Conservation (phyloP, 129 eudicot species). For the Flaveria ramosissima region DNA sequence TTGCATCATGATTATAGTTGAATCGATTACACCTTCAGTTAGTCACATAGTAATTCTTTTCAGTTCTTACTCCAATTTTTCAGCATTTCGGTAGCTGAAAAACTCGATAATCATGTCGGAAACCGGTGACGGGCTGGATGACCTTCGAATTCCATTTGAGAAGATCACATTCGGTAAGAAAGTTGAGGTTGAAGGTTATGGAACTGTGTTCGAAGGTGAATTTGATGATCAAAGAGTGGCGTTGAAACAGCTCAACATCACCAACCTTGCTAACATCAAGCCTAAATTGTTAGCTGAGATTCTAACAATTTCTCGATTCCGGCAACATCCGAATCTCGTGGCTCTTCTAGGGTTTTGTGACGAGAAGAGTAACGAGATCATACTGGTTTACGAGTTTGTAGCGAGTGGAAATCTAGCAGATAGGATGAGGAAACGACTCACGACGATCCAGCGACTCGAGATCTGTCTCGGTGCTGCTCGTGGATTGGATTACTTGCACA, state of each 20-base stretch:
- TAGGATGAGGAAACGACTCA: slow-evolving; percentile 35
- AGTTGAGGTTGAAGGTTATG: slow-evolving; percentile 32
- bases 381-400: slow-evolving; percentile 37
- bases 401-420: slow-evolving; percentile 33
- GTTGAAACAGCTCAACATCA: slow-evolving; percentile 36
- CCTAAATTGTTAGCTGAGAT: slow-evolving; percentile 32
- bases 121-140: slow-evolving; percentile 15
- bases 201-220: slow-evolving; percentile 38
- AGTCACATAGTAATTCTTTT: too few species aligned
- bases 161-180: slow-evolving; percentile 35
- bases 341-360: slow-evolving; percentile 39
- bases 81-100: too few species aligned
- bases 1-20: too few species aligned
- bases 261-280: slow-evolving; percentile 33
- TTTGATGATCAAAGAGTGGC: slow-evolving; percentile 27
- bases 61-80: too few species aligned
- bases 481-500: slow-evolving; percentile 35
- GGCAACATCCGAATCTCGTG: slow-evolving; percentile 36
- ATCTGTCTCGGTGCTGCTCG: slow-evolving; percentile 44
- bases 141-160: slow-evolving; percentile 41
- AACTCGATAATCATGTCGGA: too few species aligned
- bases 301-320: slow-evolving; percentile 31
- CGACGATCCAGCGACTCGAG: slow-evolving; percentile 37
- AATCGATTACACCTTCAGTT: too few species aligned
- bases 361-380: slow-evolving; percentile 35